Conservation (phyloP, 2,329 filamentous ascomycete species). For the Fusarium sp. region DNA sequence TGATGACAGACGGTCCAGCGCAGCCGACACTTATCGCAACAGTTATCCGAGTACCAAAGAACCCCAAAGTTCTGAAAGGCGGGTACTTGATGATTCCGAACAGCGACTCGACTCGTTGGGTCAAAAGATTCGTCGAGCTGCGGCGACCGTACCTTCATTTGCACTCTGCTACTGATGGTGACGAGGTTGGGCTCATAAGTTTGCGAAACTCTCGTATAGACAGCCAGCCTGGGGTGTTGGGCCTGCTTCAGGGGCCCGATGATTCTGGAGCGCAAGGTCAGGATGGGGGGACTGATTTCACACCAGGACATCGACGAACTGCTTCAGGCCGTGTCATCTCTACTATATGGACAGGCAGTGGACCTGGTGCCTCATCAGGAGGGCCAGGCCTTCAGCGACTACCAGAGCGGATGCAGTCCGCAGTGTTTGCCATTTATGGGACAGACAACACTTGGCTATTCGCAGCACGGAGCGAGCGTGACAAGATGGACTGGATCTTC, state of each 20-base stretch:
- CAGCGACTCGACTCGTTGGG: slow-evolving; percentile 83
- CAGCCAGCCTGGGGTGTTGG: slow-evolving; percentile 86
- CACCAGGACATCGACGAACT: slow-evolving; percentile 59
- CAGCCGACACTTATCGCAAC: slow-evolving; percentile 77
- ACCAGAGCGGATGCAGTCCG: slow-evolving; percentile 69
- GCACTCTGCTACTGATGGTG: slow-evolving; percentile 84
- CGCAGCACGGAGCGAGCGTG: slow-evolving; percentile 84
- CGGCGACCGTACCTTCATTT: slow-evolving; percentile 92
- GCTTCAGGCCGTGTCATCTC: slow-evolving; percentile 64
- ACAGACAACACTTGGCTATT: slow-evolving; percentile 96
- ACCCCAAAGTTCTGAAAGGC: slow-evolving; percentile 81
- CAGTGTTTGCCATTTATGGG: slow-evolving; percentile 94
- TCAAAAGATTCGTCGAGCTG: slow-evolving; percentile 92
- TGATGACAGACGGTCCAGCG: slow-evolving; percentile 56
- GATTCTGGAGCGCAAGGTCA: slow-evolving; percentile 48
- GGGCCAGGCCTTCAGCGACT: slow-evolving; percentile 60
- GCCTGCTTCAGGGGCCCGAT: slow-evolving; percentile 70
- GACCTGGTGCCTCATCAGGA: slow-evolving; percentile 44
- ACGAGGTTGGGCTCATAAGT: slow-evolving; percentile 90
- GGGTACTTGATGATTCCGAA: slow-evolving; percentile 90
- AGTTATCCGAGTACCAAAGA: slow-evolving; percentile 82
- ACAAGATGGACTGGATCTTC: slow-evolving; percentile 98
- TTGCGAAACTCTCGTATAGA: slow-evolving; percentile 91
- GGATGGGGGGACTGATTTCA: slow-evolving; percentile 50
- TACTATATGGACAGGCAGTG: slow-evolving; percentile 63